Base-by-base conservation (phyloP, 306 rosid genomes). In the Quillaja saponaria region DNA sequence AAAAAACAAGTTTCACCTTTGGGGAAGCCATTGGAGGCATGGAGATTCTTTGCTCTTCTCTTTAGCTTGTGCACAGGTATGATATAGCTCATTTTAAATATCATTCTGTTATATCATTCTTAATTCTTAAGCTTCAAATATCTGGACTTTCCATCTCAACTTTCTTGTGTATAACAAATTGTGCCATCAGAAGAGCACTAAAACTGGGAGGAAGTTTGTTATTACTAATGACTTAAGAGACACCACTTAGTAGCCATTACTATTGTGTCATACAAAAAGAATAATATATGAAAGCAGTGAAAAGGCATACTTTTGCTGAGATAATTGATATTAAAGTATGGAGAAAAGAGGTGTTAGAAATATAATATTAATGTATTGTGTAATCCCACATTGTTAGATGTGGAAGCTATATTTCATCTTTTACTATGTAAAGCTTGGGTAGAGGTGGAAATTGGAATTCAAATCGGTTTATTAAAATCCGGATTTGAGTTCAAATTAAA, bases 1-100 rank as follows among this genome's bases (percentile, higher is more conserved):
- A 13, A 91, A 88, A 79, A 71, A 86, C 82, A 84, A 84, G 84
- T 91, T 91, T 73, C 96, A 88, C 82, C 79, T 91, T 49, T 88
- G 98, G 98, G 98, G 98, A 76, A 91, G 96, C 78, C 92, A 86
- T 66, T 91, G 95, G 98, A 82, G 88, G 67, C 98, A 88, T 74
- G 98, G 96, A 17, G 98, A 91, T 78, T 84, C 96, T 64, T 76
- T 88, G 70, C 92, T 91, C 55, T 91, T 91, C 79, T 80, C 90
- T 61, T 11, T 91, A 64, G 84, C 96, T 73, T 91, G 98, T 73
- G 98, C 96, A 13, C 98, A 91, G 96, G 98, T 88, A 79, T 41
- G 61, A 34, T 47, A 54, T 15, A n/a, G 57, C 68, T 61, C 44
- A 45, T 41, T 45, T 67, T 53, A 10, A 42, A 17, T 75, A 68